Evolutionary conservation across 257 asterid genomes (phyloP), one percentile per base, ranked within the genome.

Genomic region (Craterostigma plantagineum): DNA sequence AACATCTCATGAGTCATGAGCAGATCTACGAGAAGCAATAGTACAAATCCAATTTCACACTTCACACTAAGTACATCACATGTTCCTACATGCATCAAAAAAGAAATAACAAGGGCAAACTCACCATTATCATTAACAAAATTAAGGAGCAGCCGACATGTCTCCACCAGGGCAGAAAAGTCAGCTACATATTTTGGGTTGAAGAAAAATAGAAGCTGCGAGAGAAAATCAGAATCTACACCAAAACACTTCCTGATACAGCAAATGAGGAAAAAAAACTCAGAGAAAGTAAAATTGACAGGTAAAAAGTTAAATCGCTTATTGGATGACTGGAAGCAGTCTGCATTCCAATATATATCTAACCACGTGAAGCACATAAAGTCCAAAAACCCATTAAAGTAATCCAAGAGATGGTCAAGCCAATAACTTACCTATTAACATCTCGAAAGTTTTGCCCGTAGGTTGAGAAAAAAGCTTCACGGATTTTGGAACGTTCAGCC

Each of bases 171-270:
- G 52, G 72, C 81, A 38, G 91, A 61, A 71, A 77, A 49, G 69
- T 90, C 98, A 65, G 69, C 62, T 46, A 49, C 66, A 39, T 69
- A 44, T 68, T 68, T 69, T 50, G 95, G 92, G 61, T 77, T 83
- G 54, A 76, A 77, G 79, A 83, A 90, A 73, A 90, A 90, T 61
- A 76, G 73, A 48, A 90, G 73, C 70, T 65, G 84, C 54, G 63
- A 64, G 43, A 83, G 72, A 62, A 74, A 90, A 65, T 72, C 72
- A 35, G 95, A 83, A 55, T 72, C 92, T 18, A 83, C 76, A 39
- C 87, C 76, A 64, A 90, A 90, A 59, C 87, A 70, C 51, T 70
- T 76, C 84, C 95, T 83, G 92, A 49, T 70, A 30, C 60, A 27
- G 52, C 46, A 60, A 35, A 58, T 49, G 38, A 34, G 12, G 14